Evolutionary conservation across 345 rosid genomes (phyloP), one percentile per base, ranked within the genome.

Genomic region (Litchi chinensis): DNA sequence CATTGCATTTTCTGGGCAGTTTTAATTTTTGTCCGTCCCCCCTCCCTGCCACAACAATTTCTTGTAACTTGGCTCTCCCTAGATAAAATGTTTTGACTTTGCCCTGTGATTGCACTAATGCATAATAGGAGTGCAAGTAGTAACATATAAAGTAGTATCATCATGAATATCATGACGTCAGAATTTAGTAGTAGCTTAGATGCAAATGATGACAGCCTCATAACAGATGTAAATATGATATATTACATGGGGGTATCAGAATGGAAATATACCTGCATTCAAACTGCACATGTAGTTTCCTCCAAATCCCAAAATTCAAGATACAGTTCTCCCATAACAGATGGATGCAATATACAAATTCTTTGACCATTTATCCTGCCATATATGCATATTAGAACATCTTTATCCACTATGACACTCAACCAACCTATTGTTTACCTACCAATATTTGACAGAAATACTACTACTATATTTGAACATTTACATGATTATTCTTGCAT

Each of bases 361-460:
- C 54, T 79, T 81, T 67, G 87, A 67, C 87, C 87, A 84, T 64
- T 84, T 84, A 46, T 81, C 84, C 84, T 84, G 80, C 67, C 76
- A 71, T 16, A 68, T 2, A 74, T 16, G 56, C 4, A 40, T 59
- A 39, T 8, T 10, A 52, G 16, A 70, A 70, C 48, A 75, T 77
- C 44, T 59, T 11, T 21, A 78, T 26, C 50, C 12, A 66, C 62
- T 64, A 19, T 67, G 39, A 54, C 65, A 76, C 39, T 6, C 43
- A 19, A 67, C 10, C 59, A 85, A 62, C 37, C 24, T 24, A 40
- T 76, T 16, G 54, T 32, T 32, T 3, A 15, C 2, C 28, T 46
- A 37, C 21, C 54, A 54, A 6, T 13, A 56, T 13, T 54, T 56
- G 9, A 54, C 21, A 32, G 12, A 67, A 26, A 75, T 16, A 65